Evolutionary conservation across 306 rosid genomes (phyloP).

Genomic region (Vigna angularis): DNA sequence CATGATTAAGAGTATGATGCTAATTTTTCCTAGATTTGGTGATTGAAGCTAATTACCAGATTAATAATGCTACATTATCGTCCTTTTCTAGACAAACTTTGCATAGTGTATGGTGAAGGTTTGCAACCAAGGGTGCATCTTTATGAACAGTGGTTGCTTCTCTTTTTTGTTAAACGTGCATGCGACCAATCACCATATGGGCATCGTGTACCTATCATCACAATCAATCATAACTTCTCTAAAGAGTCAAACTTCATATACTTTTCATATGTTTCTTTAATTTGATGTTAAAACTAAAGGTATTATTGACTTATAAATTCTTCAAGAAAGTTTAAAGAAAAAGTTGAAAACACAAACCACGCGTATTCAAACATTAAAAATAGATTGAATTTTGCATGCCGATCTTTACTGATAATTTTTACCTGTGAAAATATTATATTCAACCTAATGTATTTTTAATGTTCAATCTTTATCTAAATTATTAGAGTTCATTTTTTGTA

Average conservation of each 20-base stretch:
- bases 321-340: neutral
- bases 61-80: neutral
- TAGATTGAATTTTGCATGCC: too few relatives aligned
- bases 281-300: neutral
- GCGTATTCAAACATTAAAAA: too few relatives aligned
- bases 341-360: neutral
- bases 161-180: conserved; percentile 25
- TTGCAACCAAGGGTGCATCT: conserved; percentile 30
- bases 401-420: too few relatives aligned
- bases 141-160: conserved; percentile 14
- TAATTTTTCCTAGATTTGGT: conserved; percentile 29
- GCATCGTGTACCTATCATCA: conserved; percentile 7
- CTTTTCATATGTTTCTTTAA: conserved; percentile 8
- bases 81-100: conserved; percentile 23
- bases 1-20: conserved; percentile 26
- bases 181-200: conserved; percentile 20
- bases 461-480: too few relatives aligned
- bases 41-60: conserved; percentile 4
- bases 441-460: too few relatives aligned
- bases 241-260: conserved; percentile 30
- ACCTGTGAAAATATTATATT: too few relatives aligned
- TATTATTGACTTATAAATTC: neutral
- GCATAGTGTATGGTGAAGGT: conserved; percentile 6
- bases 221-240: conserved; percentile 24
- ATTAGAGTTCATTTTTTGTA: too few relatives aligned